Evolutionary conservation across 2,329 filamentous ascomycete species (phyloP).

Genomic region (Trichoderma semiorbis): DNA sequence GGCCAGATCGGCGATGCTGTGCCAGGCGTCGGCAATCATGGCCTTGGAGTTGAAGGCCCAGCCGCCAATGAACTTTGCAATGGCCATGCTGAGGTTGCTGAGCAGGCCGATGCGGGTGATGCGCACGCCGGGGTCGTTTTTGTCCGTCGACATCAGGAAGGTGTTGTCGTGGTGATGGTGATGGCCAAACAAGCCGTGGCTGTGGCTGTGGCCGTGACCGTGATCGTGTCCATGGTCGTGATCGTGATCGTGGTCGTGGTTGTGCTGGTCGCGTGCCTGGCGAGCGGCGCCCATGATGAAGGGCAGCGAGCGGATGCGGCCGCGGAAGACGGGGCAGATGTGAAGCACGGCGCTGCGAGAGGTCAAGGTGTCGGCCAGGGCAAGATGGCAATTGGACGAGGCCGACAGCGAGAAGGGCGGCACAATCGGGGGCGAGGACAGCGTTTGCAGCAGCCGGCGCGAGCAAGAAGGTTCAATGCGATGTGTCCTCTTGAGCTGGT

Average conservation of each 20-base stretch:
- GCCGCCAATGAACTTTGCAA: slow-evolving; percentile 88
- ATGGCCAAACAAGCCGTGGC: slow-evolving; percentile 48
- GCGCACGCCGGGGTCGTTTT: slow-evolving; percentile 64
- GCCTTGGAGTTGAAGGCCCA: slow-evolving; percentile 94
- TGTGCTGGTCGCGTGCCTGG: slow-evolving; percentile 33
- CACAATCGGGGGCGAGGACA: slow-evolving; percentile 5
- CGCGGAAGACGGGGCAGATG: slow-evolving; percentile 22
- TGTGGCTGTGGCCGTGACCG: slow-evolving; percentile 41
- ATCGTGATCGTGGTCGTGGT: slow-evolving; percentile 51
- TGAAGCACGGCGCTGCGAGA: slow-evolving; percentile 21
- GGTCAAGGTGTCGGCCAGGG: slow-evolving; percentile 11
- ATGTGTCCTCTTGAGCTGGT: slow-evolving; percentile 20
- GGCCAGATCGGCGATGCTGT: slow-evolving; percentile 90
- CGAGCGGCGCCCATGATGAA: slow-evolving; percentile 31
- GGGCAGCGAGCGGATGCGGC: slow-evolving; percentile 24
- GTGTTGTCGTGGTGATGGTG: slow-evolving; percentile 86
- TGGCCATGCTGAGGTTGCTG: slow-evolving; percentile 90
- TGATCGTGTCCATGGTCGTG: slow-evolving; percentile 76
- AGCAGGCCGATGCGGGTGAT: slow-evolving; percentile 60
- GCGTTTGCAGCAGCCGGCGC: slow-evolving; percentile 8
- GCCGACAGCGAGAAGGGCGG: slow-evolving; percentile 14
- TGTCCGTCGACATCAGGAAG: slow-evolving; percentile 85
- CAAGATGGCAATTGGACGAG: slow-evolving; percentile 16
- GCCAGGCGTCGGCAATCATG: slow-evolving; percentile 89
- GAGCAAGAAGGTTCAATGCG: background rate